A percentile compares a stretch with the other conserved stretches of the same genome.
phyloP scores from a whole-genome alignment of 192 early-diverging fungal genomes.

The Dimargaris cristalligena region DNA sequence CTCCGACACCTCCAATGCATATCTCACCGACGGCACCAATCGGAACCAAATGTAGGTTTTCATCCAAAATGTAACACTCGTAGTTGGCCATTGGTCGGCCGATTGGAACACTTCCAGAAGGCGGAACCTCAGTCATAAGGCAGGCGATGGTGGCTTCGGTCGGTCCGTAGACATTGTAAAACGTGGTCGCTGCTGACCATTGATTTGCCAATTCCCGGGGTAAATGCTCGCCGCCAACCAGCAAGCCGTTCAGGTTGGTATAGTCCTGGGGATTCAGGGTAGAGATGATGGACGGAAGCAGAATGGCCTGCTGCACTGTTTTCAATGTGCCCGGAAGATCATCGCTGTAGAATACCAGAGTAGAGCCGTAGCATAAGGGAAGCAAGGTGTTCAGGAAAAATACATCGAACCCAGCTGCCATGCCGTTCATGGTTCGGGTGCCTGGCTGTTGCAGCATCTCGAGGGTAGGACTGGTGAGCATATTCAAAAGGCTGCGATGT shows the following conservation, averaged over 20 bases:
- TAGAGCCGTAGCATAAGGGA: too few species aligned
- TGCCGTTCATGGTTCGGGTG: too few species aligned
- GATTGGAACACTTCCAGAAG: neutral
- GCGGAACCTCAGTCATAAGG: neutral
- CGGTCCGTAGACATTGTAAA: slow-evolving; percentile 1
- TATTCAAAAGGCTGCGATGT: too few species aligned
- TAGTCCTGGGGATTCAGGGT: neutral
- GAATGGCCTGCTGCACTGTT: too few species aligned
- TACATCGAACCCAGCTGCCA: too few species aligned
- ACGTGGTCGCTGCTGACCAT: neutral
- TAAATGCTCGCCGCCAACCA: neutral
- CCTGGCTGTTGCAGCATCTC: too few species aligned
- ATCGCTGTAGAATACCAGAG: too few species aligned
- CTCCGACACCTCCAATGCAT: slow-evolving; percentile 33
- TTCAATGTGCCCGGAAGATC: too few species aligned
- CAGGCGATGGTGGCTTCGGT: neutral
- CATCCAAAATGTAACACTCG: neutral
- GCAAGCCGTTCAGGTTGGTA: neutral
- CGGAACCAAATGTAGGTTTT: neutral
- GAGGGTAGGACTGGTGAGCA: too few species aligned
- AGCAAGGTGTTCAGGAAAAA: too few species aligned
- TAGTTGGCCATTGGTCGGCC: neutral
- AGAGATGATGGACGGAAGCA: neutral
- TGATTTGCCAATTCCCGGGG: neutral
- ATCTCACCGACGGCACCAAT: slow-evolving; percentile 32